Evolutionary conservation across 371 early-diverging fungal genomes (phyloP), one percentile per base, ranked within the genome.

Genomic region (Chytridium lagenaria): DNA sequence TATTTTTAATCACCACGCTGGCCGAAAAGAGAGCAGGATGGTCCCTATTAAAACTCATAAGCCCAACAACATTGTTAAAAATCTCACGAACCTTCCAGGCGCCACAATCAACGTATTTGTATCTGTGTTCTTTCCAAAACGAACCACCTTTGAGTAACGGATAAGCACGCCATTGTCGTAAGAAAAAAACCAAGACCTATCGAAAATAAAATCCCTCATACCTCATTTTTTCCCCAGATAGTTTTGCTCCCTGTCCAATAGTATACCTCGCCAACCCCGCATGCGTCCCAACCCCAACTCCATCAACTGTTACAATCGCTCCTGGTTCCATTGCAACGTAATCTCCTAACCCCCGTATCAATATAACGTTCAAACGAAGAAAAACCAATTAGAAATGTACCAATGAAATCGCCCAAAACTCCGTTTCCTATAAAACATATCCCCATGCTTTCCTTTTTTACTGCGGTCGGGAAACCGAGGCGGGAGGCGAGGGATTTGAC

Each of bases 401-500:
- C 85, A 55, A 98, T 70, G 74, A 98, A 98, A 16, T 89, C 88
- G 1, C 89, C 87, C 81, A 95, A 97, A 16, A 81, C 76, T 1
- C 91, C 85, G 72, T 94, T 91, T 0, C 97, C 97, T 2, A 98
- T 91, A 86, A 98, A 97, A 71, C 98, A 98, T 26, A 98, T 94
- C 0, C 98, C 98, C 95, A 95, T 94, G 76, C 94, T 94, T 75
- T 98, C 98, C 44, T 86, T 87, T 80, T 95, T 95, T 10, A 75
- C 59, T 0, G 93, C 92, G 16, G 89, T 78, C 1, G 78, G 86
- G 34, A 94, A 83, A 0, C 86, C 86, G 7, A 86, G 67, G 10
- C 84, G 72, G 15, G 70, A 19, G 0, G 97, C 98, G 31, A 95
- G 76, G 1, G 71, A 50, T 63, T 94, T 92, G 50, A 96, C 93